Conservation (phyloP, 352 stramenopile species). For the Pythium dissimile region DNA sequence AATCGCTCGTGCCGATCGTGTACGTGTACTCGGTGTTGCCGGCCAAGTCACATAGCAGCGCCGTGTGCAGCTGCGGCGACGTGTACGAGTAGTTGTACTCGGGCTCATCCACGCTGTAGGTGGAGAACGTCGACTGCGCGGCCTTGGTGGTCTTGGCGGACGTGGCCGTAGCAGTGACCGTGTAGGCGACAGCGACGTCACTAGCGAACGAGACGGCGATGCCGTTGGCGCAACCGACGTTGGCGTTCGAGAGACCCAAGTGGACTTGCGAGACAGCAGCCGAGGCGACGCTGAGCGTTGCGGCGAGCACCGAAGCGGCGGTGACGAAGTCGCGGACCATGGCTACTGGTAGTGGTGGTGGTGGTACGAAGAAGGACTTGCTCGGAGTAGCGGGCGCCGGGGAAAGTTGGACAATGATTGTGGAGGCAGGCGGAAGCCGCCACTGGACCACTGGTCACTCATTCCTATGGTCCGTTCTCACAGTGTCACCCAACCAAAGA, state of each 20-base stretch:
- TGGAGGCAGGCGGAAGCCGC: neutral
- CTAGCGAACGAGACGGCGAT: slow-evolving; percentile 14
- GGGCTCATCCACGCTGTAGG: slow-evolving; percentile 18
- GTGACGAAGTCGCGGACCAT: slow-evolving; percentile 16
- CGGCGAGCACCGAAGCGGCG: neutral
- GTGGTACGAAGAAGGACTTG: neutral
- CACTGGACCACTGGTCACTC: neutral
- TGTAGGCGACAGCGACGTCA: slow-evolving; percentile 3
- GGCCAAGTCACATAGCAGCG: slow-evolving; percentile 35
- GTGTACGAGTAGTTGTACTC: slow-evolving; percentile 49
- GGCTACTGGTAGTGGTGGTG: neutral
- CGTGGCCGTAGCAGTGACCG: neutral
- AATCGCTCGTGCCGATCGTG: slow-evolving; percentile 35
- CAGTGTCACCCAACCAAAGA: too few species aligned
- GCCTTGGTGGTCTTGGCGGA: slow-evolving; percentile 2
- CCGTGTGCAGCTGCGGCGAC: slow-evolving; percentile 48
- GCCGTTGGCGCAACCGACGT: slow-evolving; percentile 20
- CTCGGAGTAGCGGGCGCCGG: neutral
- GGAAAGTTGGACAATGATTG: slow-evolving; percentile 16
- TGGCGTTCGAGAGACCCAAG: slow-evolving; percentile 29
- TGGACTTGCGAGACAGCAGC: slow-evolving; percentile 46
- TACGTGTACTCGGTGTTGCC: slow-evolving; percentile 46
- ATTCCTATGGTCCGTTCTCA: too few species aligned
- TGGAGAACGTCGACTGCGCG: slow-evolving; percentile 4
- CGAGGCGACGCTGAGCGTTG: slow-evolving; percentile 23